phyloP scores from a whole-genome alignment of 2,329 filamentous ascomycete species.

The Fusarium mangiferae region DNA sequence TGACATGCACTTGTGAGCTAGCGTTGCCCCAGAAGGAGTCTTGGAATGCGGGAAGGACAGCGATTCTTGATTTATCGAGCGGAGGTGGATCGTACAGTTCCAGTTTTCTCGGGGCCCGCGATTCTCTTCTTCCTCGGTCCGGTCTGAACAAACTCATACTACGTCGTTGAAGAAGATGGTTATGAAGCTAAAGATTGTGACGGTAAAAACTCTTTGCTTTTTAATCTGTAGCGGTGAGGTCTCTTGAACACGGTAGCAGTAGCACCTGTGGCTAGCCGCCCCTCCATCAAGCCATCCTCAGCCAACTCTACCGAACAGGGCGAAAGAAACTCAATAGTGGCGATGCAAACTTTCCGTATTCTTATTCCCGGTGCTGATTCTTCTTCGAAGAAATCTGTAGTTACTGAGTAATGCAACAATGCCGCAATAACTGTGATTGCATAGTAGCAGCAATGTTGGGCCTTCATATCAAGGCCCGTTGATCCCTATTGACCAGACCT shows the following conservation, averaged over 20 bases:
- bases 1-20: constrained; percentile 12
- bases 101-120: constrained; percentile 35
- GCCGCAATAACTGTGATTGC: background rate
- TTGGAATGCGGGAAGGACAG: constrained; percentile 39
- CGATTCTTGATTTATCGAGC: constrained; percentile 18
- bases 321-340: constrained; percentile 6
- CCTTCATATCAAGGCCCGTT: background rate
- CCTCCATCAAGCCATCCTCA: constrained; percentile 15
- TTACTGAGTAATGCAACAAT: background rate
- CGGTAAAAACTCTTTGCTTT: background rate
- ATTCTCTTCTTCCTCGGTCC: constrained; percentile 7
- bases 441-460: background rate
- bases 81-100: constrained; percentile 22
- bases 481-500: background rate
- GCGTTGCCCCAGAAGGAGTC: constrained; percentile 21
- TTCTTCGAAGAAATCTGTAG: background rate
- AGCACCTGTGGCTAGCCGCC: constrained; percentile 20
- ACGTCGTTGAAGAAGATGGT: background rate
- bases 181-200: background rate
- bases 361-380: constrained; percentile 6
- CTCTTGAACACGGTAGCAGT: background rate
- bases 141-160: background rate
- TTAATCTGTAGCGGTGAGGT: constrained; percentile 24
- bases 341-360: constrained; percentile 6
- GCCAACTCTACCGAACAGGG: background rate